Evolutionary conservation across 208 protist genomes (phyloP), one percentile per base, ranked within the genome.

Genomic region (Wallacemonas rigidus): DNA sequence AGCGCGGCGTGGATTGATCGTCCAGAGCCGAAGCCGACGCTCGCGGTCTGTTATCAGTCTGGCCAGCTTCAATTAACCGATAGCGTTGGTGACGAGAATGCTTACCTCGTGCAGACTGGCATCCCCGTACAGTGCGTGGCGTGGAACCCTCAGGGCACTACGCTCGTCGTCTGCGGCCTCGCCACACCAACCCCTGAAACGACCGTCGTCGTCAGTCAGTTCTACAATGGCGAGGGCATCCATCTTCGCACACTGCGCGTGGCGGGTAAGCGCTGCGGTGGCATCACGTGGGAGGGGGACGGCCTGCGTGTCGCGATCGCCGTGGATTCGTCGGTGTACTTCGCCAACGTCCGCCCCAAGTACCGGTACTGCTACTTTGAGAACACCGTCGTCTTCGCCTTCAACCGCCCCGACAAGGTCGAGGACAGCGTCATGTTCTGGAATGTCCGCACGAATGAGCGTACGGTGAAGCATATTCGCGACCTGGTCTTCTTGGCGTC

Each of bases 401-500:
- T 95, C 78, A 90, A 79, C 47, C 78, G 90, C 36, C 80, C 92
- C 2, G 97, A 99, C 67, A 91, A 96, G 68, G 67, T 83, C 36
- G 97, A 99, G 65, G 87, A 98, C 65, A 94, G 82, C 74, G 90
- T 99, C 35, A 92, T 98, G 75, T 98, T 99, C 82, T 98, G 95
- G 94, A 97, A 99, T 71, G 81, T 88, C 47, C 83, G 95, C 74
- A 98, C 83, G 2, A 94, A 96, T 57, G 94, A 98, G 74, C 92
- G 94, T 35, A 80, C 82, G 68, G 86, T 92, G 57, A 98, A 98
- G 78, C 93, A 91, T 62, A 82, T 98, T 57, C 87, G 93, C 36
- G 85, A 88, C 36, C 84, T 99, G 38, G 64, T 96, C 64, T 78
- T 86, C 69, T 71, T 99, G 35, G 58, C 77, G 36, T 72, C 95